Percentiles rank a stretch among this genome's conserved stretches.
phyloP scores from a whole-genome alignment of 495 filamentous ascomycete species.

The Coniosporium apollinis region DNA sequence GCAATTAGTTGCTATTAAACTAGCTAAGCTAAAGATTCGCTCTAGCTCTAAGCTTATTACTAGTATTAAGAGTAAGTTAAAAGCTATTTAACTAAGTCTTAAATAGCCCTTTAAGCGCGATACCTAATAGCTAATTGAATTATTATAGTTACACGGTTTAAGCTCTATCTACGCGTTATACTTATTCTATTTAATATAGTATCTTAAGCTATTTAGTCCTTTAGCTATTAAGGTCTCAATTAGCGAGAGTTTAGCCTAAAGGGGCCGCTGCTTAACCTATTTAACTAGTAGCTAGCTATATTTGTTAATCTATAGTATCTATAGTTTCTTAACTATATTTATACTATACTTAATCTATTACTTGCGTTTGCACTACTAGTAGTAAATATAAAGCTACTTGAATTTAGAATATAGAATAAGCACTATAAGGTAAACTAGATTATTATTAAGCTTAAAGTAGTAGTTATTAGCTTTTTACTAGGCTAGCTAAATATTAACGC shows the following conservation, averaged over 20 bases:
- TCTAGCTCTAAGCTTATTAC: constrained; percentile 3
- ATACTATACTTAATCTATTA: constrained; percentile 4
- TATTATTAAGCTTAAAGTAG: constrained; percentile 2
- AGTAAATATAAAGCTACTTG: constrained; percentile 2
- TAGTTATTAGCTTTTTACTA: constrained; percentile 3
- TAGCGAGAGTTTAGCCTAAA: no score
- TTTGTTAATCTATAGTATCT: no score
- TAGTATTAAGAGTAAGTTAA: constrained; percentile 2
- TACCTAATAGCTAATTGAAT: no score
- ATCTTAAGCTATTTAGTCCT: no score
- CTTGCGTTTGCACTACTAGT: neutral
- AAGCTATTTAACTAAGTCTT: neutral
- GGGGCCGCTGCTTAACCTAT: no score
- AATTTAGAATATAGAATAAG: constrained; percentile 2
- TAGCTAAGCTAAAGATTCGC: constrained; percentile 3
- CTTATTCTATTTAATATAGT: no score
- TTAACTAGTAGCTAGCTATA: no score
- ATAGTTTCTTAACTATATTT: no score
- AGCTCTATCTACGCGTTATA: no score
- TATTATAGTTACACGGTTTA: no score
- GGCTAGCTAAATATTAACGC: constrained; percentile 2
- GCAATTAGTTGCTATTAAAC: neutral
- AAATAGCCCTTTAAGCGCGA: no score
- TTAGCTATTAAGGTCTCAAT: no score
- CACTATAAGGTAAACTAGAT: constrained; percentile 1